Percentiles rank a stretch among this genome's conserved stretches.
phyloP scores from a whole-genome alignment of 179 eudicot species.

The Vitellaria paradoxa region DNA sequence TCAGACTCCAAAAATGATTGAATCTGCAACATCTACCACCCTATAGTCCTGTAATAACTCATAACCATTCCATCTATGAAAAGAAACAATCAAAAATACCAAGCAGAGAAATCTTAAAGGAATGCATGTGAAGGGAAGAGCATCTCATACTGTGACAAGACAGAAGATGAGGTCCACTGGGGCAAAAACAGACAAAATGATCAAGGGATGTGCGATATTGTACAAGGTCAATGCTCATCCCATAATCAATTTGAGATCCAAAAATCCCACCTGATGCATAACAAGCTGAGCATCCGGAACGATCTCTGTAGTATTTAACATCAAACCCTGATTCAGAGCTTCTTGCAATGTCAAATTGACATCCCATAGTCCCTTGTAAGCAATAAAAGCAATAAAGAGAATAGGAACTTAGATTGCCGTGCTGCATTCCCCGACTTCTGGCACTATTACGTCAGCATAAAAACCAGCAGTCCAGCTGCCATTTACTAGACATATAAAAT shows the following conservation, averaged over 20 bases:
- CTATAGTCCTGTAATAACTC: too few species aligned
- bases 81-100: not conserved
- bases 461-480: not conserved
- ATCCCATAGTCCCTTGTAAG: not conserved
- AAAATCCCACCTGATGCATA: slow-evolving; percentile 4
- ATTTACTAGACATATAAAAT: not conserved
- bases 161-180: not conserved
- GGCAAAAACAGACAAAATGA: slow-evolving; percentile 2
- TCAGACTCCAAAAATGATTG: too few species aligned
- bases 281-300: not conserved
- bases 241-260: slow-evolving; percentile 1
- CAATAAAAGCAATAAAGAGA: too few species aligned
- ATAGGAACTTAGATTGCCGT: not conserved
- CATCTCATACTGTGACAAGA: not conserved
- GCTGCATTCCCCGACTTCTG: not conserved
- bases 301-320: not conserved
- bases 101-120: not conserved
- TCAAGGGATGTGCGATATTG: too few species aligned
- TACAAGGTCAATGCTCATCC: too few species aligned
- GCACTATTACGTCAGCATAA: not conserved
- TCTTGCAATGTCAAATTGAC: not conserved
- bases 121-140: not conserved
- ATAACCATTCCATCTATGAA: not conserved
- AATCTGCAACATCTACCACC: too few species aligned
- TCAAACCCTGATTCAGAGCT: slow-evolving; percentile 7